Base-by-base conservation (phyloP, 768 basidiomycete species). In the Mycena epipterygia region DNA sequence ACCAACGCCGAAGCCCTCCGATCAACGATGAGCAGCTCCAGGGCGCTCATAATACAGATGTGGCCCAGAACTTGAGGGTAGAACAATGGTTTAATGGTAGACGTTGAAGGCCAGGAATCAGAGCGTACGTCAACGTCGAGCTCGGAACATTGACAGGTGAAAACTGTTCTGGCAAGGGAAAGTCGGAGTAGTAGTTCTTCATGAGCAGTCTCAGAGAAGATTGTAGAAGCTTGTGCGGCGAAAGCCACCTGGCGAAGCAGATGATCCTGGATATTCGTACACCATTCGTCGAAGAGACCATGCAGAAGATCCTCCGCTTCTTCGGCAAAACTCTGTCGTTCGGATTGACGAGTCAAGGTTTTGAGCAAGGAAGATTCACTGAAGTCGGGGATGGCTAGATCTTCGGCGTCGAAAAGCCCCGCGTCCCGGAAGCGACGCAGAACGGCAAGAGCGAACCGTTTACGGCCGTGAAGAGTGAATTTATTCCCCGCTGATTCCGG, bases 251-350 rank as follows among this genome's bases (percentile, higher is more conserved):
- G 58, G 5, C 16, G 23, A 6, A 60, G 30, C 33, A 61, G 46
- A 29, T 48, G 48, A 27, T 61, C n/a, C 30, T 32, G 33, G 42
- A 61, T 2, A 49, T 30, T 32, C 1, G 25, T 3, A 19, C 46
- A 46, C 60, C 60, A 61, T 49, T 61, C 48, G 32, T 48, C 44
- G 33, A 49, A 61, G n/a, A 61, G 58, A 5, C 44, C 58, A 29
- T 48, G 3, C 44, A 60, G 30, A 30, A 60, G 21, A 17, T 33
- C 30, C 32, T 17, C 42, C 23, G 30, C 30, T 29, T 21, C 2
- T 9, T 57, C 37, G 14, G 23, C 37, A 32, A 41, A 27, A 52
- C n/a, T n/a, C n/a, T n/a, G n/a, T n/a, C n/a, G n/a, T n/a, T n/a
- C n/a, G n/a, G n/a, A n/a, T n/a, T n/a, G n/a, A n/a, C n/a, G n/a